Conservation (phyloP, 495 filamentous ascomycete genomes). For the Penicillium argentinense region DNA sequence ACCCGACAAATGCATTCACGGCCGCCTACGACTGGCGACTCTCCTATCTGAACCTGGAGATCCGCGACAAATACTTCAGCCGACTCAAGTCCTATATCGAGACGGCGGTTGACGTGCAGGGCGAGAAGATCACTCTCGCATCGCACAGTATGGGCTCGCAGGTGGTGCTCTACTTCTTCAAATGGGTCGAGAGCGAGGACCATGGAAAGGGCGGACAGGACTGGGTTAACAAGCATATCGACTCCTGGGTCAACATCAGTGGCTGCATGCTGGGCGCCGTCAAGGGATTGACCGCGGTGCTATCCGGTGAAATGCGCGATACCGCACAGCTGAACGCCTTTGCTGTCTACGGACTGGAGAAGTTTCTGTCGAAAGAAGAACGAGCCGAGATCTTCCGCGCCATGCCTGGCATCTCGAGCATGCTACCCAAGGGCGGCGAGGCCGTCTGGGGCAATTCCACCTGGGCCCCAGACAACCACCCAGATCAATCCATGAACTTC, state of each 20-base stretch:
- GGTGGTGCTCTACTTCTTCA: conserved; percentile 94
- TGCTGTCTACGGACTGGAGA: conserved; percentile 94
- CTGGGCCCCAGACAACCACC: conserved; percentile 86
- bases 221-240: conserved; percentile 90
- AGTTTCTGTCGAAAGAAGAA: conserved; percentile 87
- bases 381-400: conserved; percentile 91
- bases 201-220: conserved; percentile 78
- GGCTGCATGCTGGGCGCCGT: conserved; percentile 96
- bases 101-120: conserved; percentile 63
- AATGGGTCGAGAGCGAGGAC: conserved; percentile 84
- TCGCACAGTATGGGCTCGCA: conserved; percentile 98
- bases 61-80: conserved; percentile 90
- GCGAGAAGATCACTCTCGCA: conserved; percentile 80
- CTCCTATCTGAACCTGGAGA: conserved; percentile 85
- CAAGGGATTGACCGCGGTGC: conserved; percentile 86
- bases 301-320: conserved; percentile 97
- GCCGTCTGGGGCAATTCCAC: conserved; percentile 90
- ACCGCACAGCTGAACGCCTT: conserved; percentile 97
- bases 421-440: conserved; percentile 95
- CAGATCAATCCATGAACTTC: conserved; percentile 67
- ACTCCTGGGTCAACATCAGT: conserved; percentile 96
- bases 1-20: conserved; percentile 92
- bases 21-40: conserved; percentile 98
- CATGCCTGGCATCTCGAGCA: conserved; percentile 94
- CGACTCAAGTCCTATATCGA: conserved; percentile 88